These are phyloP conservation scores for Cladosporium phlei DNA, from an alignment of 2,329 filamentous ascomycete species.

Conservation along the genomic window DNA sequence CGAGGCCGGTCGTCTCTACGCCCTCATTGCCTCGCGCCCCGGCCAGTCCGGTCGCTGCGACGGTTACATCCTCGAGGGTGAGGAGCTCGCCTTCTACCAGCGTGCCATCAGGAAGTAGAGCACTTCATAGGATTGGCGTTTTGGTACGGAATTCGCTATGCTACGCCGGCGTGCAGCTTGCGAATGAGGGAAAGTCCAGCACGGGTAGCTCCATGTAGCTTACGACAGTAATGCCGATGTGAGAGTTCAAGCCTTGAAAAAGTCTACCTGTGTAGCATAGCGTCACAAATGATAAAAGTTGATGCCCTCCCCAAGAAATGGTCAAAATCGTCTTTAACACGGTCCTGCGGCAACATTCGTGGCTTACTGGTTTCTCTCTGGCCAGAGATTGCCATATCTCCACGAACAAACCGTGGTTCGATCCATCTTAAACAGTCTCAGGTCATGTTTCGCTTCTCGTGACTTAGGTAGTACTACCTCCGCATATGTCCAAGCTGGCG, in stretches of 20 bases:
- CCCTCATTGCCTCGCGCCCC: slow-evolving; percentile 85
- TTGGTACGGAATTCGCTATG: slow-evolving; percentile 8
- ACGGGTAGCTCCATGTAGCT: slow-evolving; percentile 12
- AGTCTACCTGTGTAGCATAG: slow-evolving; percentile 12
- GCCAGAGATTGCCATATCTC: no score
- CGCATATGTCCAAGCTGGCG: no score
- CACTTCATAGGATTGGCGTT: slow-evolving; percentile 12
- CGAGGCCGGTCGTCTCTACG: slow-evolving; percentile 96
- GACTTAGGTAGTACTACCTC: no score
- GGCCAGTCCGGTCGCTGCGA: slow-evolving; percentile 96
- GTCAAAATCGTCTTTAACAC: no score
- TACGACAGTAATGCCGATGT: slow-evolving; percentile 12
- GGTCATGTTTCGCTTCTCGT: no score
- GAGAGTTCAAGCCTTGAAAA: slow-evolving; percentile 13
- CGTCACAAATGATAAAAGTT: slow-evolving; percentile 11
- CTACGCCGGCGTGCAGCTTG: slow-evolving; percentile 11
- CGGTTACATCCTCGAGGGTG: slow-evolving; percentile 97
- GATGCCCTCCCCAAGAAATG: slow-evolving; percentile 28
- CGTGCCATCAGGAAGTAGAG: slow-evolving; percentile 96
- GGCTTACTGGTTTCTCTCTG: no score
- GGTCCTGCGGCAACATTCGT: no score
- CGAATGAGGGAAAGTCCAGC: slow-evolving; percentile 4
- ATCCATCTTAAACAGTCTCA: no score
- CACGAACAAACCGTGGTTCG: no score
- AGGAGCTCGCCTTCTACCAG: slow-evolving; percentile 99